These are phyloP conservation scores for Blepharisma stoltei DNA, from an alignment of 73 alveolate species.

Conservation along the genomic window DNA sequence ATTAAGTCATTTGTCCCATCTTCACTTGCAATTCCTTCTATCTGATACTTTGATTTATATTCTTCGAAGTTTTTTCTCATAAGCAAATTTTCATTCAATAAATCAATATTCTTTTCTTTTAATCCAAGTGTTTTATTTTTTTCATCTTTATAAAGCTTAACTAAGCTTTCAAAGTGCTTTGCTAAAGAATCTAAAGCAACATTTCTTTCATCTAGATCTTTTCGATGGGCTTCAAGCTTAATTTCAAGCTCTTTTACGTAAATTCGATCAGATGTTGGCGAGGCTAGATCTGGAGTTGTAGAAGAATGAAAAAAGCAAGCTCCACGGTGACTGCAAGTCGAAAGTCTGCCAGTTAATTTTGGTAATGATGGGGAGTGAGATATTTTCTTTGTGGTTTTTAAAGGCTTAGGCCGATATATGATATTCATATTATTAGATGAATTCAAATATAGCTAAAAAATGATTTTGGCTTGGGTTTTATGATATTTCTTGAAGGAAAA, in stretches of 20 bases:
- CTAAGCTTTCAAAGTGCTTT: not conserved
- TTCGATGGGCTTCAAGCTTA: conserved; percentile 7
- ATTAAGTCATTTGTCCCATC: too few relatives aligned
- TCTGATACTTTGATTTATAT: not conserved
- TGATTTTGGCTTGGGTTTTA: too few relatives aligned
- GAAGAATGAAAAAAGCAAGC: not conserved
- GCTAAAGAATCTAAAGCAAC: not conserved
- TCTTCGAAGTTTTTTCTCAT: conserved; percentile 8
- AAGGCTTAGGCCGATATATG: too few relatives aligned
- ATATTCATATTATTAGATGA: too few relatives aligned
- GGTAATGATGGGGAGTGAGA: too few relatives aligned
- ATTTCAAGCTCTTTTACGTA: not conserved
- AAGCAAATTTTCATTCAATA: not conserved
- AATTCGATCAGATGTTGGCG: not conserved
- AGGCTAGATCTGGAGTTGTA: conserved; percentile 8
- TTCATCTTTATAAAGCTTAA: conserved; percentile 1
- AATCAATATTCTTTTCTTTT: not conserved
- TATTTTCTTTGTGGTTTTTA: too few relatives aligned
- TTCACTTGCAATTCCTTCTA: too few relatives aligned
- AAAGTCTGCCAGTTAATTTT: too few relatives aligned
- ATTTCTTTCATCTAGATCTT: conserved; percentile 21
- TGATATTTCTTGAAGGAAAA: too few relatives aligned
- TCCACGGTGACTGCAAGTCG: too few relatives aligned
- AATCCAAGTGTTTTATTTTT: conserved; percentile 11
- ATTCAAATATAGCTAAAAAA: too few relatives aligned